Percentiles rank a stretch among this genome's conserved stretches.
These are phyloP conservation scores for Dioszegia aurantiaca DNA, from an alignment of 768 basidiomycete genomes.

Conservation along the genomic window DNA sequence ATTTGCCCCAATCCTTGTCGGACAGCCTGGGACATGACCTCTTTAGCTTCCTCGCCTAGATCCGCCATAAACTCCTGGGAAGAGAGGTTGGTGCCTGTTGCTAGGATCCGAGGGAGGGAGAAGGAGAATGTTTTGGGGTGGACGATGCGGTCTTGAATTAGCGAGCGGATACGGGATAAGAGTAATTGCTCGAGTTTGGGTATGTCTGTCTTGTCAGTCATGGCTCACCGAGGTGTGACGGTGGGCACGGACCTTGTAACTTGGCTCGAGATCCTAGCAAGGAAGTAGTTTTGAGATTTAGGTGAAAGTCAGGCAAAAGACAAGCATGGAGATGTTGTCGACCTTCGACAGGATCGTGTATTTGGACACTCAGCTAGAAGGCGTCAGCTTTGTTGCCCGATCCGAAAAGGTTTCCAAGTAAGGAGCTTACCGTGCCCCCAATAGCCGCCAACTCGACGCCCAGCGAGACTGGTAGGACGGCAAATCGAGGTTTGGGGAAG, in stretches of 20 bases:
- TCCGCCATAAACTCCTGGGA: slow-evolving; percentile 27
- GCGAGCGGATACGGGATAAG: slow-evolving; percentile 71
- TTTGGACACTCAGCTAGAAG: slow-evolving; percentile 41
- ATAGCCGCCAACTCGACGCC: slow-evolving; percentile 79
- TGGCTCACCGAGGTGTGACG: not conserved
- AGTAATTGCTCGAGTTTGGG: slow-evolving; percentile 96
- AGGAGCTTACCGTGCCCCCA: slow-evolving; percentile 64
- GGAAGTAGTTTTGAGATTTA: slow-evolving; percentile 82
- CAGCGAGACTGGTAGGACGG: slow-evolving; percentile 64
- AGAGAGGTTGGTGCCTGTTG: slow-evolving; percentile 32
- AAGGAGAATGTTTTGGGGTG: slow-evolving; percentile 43
- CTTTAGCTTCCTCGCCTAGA: slow-evolving; percentile 34
- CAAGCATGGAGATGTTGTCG: slow-evolving; percentile 66
- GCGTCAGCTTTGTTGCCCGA: slow-evolving; percentile 8
- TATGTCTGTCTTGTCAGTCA: slow-evolving; percentile 59
- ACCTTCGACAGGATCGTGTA: slow-evolving; percentile 52
- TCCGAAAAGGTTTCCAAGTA: not conserved
- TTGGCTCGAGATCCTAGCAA: slow-evolving; percentile 96
- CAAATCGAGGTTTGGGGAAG: slow-evolving; percentile 55
- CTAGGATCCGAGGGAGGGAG: slow-evolving; percentile 40
- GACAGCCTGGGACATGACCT: slow-evolving; percentile 37
- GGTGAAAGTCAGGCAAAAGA: slow-evolving; percentile 78
- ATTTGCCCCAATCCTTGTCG: slow-evolving; percentile 24
- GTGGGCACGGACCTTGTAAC: slow-evolving; percentile 59
- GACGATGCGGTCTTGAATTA: slow-evolving; percentile 55